Evolutionary conservation across 2,329 filamentous ascomycete species (phyloP).

Genomic region (Botrytis pseudocinerea): DNA sequence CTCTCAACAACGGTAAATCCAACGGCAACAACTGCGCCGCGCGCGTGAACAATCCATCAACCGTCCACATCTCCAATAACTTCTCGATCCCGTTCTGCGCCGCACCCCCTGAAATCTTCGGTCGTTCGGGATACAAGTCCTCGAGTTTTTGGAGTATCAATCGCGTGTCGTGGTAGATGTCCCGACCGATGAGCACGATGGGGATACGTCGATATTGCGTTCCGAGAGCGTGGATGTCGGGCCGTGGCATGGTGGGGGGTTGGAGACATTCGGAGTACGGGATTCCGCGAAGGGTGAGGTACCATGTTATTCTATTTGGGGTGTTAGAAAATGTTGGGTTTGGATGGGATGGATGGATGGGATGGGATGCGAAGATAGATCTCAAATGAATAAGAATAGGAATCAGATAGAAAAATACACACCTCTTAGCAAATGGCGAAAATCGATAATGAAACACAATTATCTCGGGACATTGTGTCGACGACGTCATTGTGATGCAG

Average conservation of each 20-base stretch:
- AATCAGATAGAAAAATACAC: background rate
- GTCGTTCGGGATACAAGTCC: constrained; percentile 47
- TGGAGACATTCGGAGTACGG: constrained; percentile 68
- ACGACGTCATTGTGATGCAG: constrained; percentile 23
- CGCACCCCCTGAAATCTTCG: background rate
- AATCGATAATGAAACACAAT: constrained; percentile 66
- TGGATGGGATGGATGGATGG: background rate
- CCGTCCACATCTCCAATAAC: constrained; percentile 57
- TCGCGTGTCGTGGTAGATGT: constrained; percentile 69
- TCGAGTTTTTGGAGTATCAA: constrained; percentile 68
- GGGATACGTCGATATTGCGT: constrained; percentile 70
- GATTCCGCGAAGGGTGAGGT: constrained; percentile 65
- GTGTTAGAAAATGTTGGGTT: background rate
- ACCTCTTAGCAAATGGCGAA: constrained; percentile 63
- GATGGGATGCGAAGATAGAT: too few species aligned
- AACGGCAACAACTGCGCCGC: constrained; percentile 3
- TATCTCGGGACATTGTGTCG: constrained; percentile 27
- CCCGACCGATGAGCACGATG: constrained; percentile 62
- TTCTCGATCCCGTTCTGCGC: constrained; percentile 45
- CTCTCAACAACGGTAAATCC: constrained; percentile 44
- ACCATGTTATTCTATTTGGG: constrained; percentile 56
- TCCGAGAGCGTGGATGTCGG: constrained; percentile 61
- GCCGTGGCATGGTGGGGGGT: constrained; percentile 59
- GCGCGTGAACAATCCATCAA: constrained; percentile 44
- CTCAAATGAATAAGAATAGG: too few species aligned